Base-by-base conservation (phyloP, 2,329 filamentous ascomycete species). In the Dactylellina cionopaga region DNA sequence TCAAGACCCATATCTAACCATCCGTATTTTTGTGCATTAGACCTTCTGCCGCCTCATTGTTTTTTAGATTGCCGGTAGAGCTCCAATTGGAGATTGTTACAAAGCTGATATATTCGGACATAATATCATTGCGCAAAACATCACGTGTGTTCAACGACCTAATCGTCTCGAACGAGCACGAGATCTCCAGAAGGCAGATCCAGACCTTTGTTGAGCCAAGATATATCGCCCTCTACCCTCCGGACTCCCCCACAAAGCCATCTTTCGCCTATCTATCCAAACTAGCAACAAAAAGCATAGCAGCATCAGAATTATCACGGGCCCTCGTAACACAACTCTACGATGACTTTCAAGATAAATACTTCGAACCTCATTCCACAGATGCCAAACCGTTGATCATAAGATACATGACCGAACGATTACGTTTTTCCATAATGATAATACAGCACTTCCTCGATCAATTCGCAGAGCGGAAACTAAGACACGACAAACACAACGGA, bases 401-500 rank as follows among this genome's bases (percentile, higher is more conserved):
- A 19, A 44, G 59, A 24, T 72, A 72, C n/a, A 72, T 72, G 25
- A 65, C 68, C 15, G 68, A 72, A 44, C 54, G 59, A n/a, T 24
- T 72, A 2, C 59, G 68, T 2, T 72, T 72, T 41, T 72, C 68
- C 24, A 46, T 72, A 11, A 72, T 72, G 68, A 55, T 65, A 22
- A 65, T 72, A 19, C 68, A 72, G 15, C 68, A 72, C 33, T 72
- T 72, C 27, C 54, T 72, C 19, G 68, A 72, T 19, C 68, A 72
- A 33, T 65, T 72, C 33, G 68, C 68, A 3, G 68, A 72, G 46
- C 59, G 68, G 5, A 72, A 72, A 6, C 52, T 65, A 25, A 33
- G 68, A 37, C 52, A 56, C 47, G 68, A 72, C 25, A 47, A 59
- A 11, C 17, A 49, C 6, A 72, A 59, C 15, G 68, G 68, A 41